Evolutionary conservation across 1,284 basidiomycete species (phyloP), one percentile per base, ranked within the genome.

Genomic region (Cryptococcus jaspeensis): DNA sequence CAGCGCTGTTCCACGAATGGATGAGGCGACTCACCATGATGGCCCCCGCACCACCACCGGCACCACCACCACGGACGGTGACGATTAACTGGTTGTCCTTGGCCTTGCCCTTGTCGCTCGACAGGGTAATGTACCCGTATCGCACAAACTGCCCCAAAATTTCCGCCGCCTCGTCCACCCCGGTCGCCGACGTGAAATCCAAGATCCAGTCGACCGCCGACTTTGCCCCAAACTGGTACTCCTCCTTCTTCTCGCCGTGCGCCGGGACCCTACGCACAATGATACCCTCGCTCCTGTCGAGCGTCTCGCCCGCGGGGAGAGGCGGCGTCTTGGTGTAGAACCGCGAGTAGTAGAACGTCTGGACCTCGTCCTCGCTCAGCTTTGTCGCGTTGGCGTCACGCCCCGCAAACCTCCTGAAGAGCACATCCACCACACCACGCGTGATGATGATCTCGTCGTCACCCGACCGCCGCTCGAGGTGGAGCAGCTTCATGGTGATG

Each of bases 381-480:
- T 63, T 64, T 15, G 76, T 68, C 64, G 90, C 87, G 75, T 97
- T 96, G 58, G 93, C 85, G 58, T 83, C 80, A 36, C 88, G 85
- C 45, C 96, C 95, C 40, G 90, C 86, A 72, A 99, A 97, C 35
- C 95, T 88, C 57, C 92, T 87, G 82, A 97, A 99, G 61, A 99
- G 84, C 63, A 94, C 89, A 39, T 92, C 92, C 76, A 99, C 88
- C 61, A 98, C 92, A 36, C 87, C 86, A 65, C 91, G 88, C 15
- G 92, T 92, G 65, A 98, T 89, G 70, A 97, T 93, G 70, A 99
- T 92, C 80, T 99, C 96, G 80, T 99, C 96, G 78, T 99, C 96
- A 42, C 85, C 82, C 3, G 87, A 84, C 49, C 93, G 85, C 53
- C 96, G 84, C 76, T 99, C 96, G 67, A 99, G 87, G 78, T 99